Evolutionary conservation across 129 eudicot genomes (phyloP), one percentile per base, ranked within the genome.

Genomic region (Chrysanthemum lavandulifolium): DNA sequence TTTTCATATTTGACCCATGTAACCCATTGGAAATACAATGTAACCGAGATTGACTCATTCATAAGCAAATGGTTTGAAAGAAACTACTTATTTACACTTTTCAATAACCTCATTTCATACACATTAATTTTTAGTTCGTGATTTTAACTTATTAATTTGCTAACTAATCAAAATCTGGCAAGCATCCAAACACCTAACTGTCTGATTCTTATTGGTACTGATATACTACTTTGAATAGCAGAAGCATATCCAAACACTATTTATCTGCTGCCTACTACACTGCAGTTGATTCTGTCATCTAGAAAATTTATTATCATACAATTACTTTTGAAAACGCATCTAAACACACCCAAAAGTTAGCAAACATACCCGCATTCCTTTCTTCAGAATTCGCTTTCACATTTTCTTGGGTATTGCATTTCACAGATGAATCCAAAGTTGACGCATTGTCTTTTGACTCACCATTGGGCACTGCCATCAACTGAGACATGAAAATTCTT

Each of bases 401-500:
- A 45, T 67, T 62, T 2, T 33, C 76, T 48, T 71, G 73, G 13
- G n/a, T 52, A 11, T 33, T 40, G 57, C 71, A 56, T 59, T 71
- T 57, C 13, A 65, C 81, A 10, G 76, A 66, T 69, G 84, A 80
- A 71, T 57, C 66, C 56, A 18, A 62, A 48, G 18, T 53, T 18
- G 80, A 69, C 75, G 25, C 76, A 66, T 64, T 73, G 68, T 78
- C 66, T 57, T 65, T 73, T 14, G 75, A 78, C 58, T 83, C 87
- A 23, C 77, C 75, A 79, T 68, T 10, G 40, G 95, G 95, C 23
- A 81, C 96, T 27, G 72, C 69, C 91, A 83, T 83, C 80, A 95
- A 68, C 52, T 84, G 79, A 80, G 91, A 75, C 49, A 95, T 69
- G 68, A 95, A 95, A 56, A 82, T 68, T 68, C 99, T 86, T 48